These are phyloP conservation scores for Hyphopichia fennica DNA, from an alignment of 1,139 yeast species.

Conservation along the genomic window DNA sequence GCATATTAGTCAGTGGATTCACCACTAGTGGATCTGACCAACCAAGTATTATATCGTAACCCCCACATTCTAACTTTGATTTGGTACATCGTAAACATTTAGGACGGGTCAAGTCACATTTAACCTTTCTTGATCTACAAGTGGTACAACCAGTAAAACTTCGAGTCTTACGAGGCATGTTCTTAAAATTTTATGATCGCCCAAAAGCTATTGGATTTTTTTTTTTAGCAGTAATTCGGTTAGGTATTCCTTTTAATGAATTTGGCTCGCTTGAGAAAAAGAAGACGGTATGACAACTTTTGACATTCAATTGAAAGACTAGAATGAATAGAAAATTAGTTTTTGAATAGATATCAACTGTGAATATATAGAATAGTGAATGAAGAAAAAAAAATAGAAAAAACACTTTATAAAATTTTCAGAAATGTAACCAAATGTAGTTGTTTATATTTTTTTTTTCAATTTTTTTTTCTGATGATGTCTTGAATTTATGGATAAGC, in stretches of 20 bases:
- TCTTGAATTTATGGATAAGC: not conserved
- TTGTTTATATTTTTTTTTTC: no score
- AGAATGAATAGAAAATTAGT: no score
- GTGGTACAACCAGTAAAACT: constrained; percentile 57
- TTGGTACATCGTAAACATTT: constrained; percentile 42
- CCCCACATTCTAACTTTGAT: constrained; percentile 41
- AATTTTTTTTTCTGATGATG: no score
- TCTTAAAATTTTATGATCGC: not conserved
- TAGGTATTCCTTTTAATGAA: not conserved
- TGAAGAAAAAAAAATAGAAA: no score
- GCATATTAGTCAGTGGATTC: constrained; percentile 14
- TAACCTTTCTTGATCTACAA: constrained; percentile 49
- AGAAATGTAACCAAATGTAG: no score
- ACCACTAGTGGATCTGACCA: constrained; percentile 40
- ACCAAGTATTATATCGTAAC: constrained; percentile 40
- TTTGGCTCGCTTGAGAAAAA: not conserved
- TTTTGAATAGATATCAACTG: no score
- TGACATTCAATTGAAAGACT: not conserved
- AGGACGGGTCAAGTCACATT: constrained; percentile 48
- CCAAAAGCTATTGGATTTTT: no score
- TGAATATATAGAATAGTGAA: no score
- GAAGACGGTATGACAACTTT: not conserved
- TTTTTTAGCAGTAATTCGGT: not conserved
- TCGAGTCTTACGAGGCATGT: constrained; percentile 32
- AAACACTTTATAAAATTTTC: no score